Base-by-base conservation (phyloP, 2,329 filamentous ascomycete species). In the Shiraia sp. region DNA sequence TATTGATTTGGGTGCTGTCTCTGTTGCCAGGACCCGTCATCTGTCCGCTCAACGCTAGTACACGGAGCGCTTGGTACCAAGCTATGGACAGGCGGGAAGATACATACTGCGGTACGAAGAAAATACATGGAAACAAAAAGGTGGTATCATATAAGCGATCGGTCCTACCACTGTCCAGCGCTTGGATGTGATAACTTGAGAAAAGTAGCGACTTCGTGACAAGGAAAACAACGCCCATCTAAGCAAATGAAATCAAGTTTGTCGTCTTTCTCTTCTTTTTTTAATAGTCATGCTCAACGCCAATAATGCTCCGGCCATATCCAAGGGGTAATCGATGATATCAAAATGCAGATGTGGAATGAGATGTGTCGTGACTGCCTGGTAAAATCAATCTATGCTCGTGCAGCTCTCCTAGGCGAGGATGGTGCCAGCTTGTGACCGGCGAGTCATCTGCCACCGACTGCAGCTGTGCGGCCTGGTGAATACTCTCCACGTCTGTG, bases 401-500 rank as follows among this genome's bases (percentile, higher is more conserved):
- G 30, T 27, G 35, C 35, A 36, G 17, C 31, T 23, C 42, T 45
- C 27, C 25, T 32, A 31, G 49, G 33, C 29, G 38, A 30, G 28
- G 36, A 27, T 34, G 40, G 24, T 23, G 38, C 31, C 25, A 15
- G 27, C 24, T 48, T 40, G 14, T 50, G 28, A 28, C 42, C 43
- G 45, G 51, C 27, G 28, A 64, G 61, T 69, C 61, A 69, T 51
- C 58, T 57, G 31, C 65, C 56, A 24, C 63, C 58, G 10, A 63
- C 59, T 10, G 63, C 47, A 12, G 63, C 50, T 23, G 61, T 40
- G 26, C 58, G 52, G 40, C 58, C 59, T 28, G 64, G 58, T 28
- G 66, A 61, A 28, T 59, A 55, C 10, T 70, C 66, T 24, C 62
- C 65, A 31, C 65, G 58, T 15, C 72, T 67, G 31, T 53, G 60